A percentile compares a stretch with the other conserved stretches of the same genome.
Evolutionary conservation across 352 stramenopile species (phyloP).

Genomic region (Globisporangium ultimum): DNA sequence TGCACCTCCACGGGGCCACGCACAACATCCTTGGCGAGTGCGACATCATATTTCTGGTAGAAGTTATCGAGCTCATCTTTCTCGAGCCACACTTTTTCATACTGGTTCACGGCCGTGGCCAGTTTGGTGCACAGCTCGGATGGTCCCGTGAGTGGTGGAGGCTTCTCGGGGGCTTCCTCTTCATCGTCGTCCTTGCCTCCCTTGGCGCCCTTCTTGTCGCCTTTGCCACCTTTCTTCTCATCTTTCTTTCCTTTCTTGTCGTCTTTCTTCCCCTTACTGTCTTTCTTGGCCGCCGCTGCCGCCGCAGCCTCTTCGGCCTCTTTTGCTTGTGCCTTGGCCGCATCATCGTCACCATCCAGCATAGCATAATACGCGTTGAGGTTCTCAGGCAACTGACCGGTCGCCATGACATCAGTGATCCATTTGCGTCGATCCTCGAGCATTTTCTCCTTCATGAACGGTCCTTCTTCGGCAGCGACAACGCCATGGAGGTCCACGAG

Average conservation of each 20-base stretch:
- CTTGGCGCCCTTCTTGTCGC: constrained; percentile 52
- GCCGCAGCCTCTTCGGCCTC: constrained; percentile 37
- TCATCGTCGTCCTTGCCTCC: constrained; percentile 57
- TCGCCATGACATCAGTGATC: constrained; percentile 91
- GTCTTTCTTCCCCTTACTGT: constrained; percentile 51
- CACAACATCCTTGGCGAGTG: constrained; percentile 89
- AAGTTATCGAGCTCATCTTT: constrained; percentile 89
- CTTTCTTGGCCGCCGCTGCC: constrained; percentile 27
- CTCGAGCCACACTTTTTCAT: constrained; percentile 87
- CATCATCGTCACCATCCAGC: constrained; percentile 33
- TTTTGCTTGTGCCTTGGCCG: constrained; percentile 56
- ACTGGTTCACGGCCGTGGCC: constrained; percentile 50
- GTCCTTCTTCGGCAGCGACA: constrained; percentile 84
- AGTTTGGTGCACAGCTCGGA: constrained; percentile 85
- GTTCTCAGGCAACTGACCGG: constrained; percentile 85
- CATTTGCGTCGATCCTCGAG: constrained; percentile 90
- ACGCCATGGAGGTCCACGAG: constrained; percentile 84
- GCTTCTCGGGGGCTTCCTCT: constrained; percentile 73
- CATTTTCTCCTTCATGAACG: constrained; percentile 91
- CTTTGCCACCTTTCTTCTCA: constrained; percentile 41
- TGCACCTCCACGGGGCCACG: constrained; percentile 84
- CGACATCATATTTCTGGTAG: constrained; percentile 92
- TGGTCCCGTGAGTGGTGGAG: constrained; percentile 81
- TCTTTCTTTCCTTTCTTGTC: constrained; percentile 40
- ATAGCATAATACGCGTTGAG: constrained; percentile 85